These are phyloP conservation scores for Colletotrichum plurivorum DNA, from an alignment of 2,329 filamentous ascomycete genomes.

Conservation along the genomic window DNA sequence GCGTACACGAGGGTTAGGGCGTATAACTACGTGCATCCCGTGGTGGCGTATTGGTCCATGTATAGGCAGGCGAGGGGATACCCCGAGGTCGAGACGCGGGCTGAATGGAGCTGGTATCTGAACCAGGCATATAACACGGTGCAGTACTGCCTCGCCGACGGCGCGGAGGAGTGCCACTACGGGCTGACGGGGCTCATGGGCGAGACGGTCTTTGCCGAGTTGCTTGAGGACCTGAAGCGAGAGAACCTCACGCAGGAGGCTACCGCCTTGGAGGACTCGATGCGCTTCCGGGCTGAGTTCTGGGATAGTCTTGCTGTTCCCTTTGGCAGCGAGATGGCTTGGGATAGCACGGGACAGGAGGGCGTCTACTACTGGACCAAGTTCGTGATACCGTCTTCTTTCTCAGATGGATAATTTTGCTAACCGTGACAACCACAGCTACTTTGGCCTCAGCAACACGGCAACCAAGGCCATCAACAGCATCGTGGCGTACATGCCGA, in stretches of 20 bases:
- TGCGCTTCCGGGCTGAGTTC: constrained; percentile 62
- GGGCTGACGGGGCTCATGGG: constrained; percentile 69
- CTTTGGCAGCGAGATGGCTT: constrained; percentile 73
- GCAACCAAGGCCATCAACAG: constrained; percentile 65
- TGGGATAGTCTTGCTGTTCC: constrained; percentile 68
- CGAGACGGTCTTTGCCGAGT: constrained; percentile 69
- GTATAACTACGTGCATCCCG: constrained; percentile 72
- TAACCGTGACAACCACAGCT: constrained; percentile 44
- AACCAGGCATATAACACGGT: constrained; percentile 67
- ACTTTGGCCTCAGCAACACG: constrained; percentile 64
- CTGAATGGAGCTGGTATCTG: constrained; percentile 67
- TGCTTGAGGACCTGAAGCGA: constrained; percentile 64
- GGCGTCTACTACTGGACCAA: constrained; percentile 72
- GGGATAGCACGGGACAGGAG: constrained; percentile 74
- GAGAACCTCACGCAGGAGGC: constrained; percentile 56
- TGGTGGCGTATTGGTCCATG: constrained; percentile 69
- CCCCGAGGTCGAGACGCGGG: constrained; percentile 52
- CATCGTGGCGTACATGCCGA: constrained; percentile 70
- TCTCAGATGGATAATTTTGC: too few species aligned
- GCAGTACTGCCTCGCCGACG: constrained; percentile 52
- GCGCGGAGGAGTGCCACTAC: constrained; percentile 55
- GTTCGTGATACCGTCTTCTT: constrained; percentile 50
- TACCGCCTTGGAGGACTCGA: constrained; percentile 54
- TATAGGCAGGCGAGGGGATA: constrained; percentile 68
- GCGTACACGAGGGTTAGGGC: constrained; percentile 64